Conservation (phyloP, 164 flowering plant genomes). For the Stephania cephalantha region DNA sequence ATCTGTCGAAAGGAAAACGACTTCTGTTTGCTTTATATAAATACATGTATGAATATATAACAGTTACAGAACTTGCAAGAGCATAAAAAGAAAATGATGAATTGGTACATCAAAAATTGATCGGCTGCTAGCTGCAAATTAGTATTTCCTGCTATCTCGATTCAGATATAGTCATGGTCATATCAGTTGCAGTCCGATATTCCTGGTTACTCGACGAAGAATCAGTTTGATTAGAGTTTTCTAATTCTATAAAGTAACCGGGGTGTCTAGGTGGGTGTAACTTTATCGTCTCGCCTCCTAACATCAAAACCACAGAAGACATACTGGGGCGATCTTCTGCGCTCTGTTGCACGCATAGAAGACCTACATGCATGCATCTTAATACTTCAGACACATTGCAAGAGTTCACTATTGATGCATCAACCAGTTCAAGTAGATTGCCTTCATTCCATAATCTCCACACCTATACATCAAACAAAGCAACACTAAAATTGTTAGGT, state of each 20-base stretch:
- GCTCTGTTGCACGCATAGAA: constrained; percentile 20
- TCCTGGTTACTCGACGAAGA: background rate
- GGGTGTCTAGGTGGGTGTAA: constrained; percentile 17
- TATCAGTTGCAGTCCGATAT: constrained; percentile 2
- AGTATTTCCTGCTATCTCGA: background rate
- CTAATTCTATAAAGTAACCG: constrained; percentile 5
- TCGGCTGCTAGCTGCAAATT: background rate
- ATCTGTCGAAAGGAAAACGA: too few species aligned
- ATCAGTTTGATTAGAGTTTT: background rate
- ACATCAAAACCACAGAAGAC: constrained; percentile 16
- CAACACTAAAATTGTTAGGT: background rate
- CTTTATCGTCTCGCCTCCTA: constrained; percentile 7
- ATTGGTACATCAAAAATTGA: too few species aligned
- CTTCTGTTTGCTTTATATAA: too few species aligned
- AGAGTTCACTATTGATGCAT: background rate
- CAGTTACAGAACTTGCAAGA: too few species aligned
- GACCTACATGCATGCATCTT: constrained; percentile 19
- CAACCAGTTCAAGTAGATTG: constrained; percentile 9
- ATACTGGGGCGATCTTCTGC: constrained; percentile 15
- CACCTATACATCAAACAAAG: constrained; percentile 8
- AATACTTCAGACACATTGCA: background rate
- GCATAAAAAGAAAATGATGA: too few species aligned
- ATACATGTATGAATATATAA: too few species aligned
- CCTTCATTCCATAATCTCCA: constrained; percentile 21
- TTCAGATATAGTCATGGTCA: background rate